phyloP scores from a whole-genome alignment of 1,284 basidiomycete genomes.

The Agroathelia rolfsii region DNA sequence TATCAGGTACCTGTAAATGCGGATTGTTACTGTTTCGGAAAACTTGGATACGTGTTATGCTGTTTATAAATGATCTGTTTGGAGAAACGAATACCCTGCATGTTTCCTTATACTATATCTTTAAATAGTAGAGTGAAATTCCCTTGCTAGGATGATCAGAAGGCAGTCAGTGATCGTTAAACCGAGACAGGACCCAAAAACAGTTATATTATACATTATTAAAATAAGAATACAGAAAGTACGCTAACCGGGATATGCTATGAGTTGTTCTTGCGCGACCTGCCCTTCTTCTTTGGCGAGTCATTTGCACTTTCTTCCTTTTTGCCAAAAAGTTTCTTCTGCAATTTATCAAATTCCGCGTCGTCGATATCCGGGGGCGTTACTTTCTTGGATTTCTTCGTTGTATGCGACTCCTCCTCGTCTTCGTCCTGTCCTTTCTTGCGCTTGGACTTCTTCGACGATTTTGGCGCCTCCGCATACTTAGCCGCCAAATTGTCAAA shows the following conservation, averaged over 20 bases:
- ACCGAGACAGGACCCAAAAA: too few relatives aligned
- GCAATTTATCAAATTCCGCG: constrained; percentile 55
- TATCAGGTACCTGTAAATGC: constrained; percentile 59
- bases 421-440: constrained; percentile 42
- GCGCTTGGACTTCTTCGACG: constrained; percentile 23
- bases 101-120: too few relatives aligned
- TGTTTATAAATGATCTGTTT: too few relatives aligned
- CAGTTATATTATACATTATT: too few relatives aligned
- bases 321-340: constrained; percentile 46
- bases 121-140: too few relatives aligned
- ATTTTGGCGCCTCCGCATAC: constrained; percentile 42
- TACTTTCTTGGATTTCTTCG: constrained; percentile 36
- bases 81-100: too few relatives aligned
- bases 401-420: constrained; percentile 33
- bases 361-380: constrained; percentile 53
- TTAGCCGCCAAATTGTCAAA: constrained; percentile 77
- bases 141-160: too few relatives aligned
- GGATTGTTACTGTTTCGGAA: too few relatives aligned
- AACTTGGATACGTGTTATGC: too few relatives aligned
- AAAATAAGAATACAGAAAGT: constrained; percentile 10
- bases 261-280: constrained; percentile 23
- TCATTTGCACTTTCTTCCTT: constrained; percentile 22
- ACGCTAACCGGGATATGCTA: constrained; percentile 10
- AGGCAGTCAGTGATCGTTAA: too few relatives aligned
- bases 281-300: constrained; percentile 22